Conservation (phyloP, 371 early-diverging fungal genomes). For the Mucor indicus region DNA sequence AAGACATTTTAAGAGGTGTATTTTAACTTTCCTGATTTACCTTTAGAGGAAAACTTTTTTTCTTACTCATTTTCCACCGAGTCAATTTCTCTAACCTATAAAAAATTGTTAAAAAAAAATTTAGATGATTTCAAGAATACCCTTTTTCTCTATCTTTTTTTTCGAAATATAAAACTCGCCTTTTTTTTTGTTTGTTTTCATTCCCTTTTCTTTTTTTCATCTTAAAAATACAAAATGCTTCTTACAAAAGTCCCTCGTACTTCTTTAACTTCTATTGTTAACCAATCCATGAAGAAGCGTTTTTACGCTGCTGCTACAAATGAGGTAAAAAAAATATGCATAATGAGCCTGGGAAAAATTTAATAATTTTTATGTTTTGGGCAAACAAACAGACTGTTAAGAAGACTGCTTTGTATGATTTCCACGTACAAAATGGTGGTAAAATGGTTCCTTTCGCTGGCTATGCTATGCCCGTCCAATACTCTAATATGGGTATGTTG, state of each 20-base stretch:
- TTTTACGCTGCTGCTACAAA: conserved; percentile 31
- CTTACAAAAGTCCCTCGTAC: conserved; percentile 17
- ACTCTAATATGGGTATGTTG: conserved; percentile 75
- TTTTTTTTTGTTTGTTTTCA: conserved; percentile 7
- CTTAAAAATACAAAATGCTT: conserved; percentile 2
- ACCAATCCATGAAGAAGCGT: conserved; percentile 19
- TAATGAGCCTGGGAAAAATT: background rate
- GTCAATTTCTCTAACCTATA: conserved; percentile 40
- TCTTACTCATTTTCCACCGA: conserved; percentile 49
- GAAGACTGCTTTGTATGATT: conserved; percentile 89
- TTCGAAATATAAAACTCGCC: background rate
- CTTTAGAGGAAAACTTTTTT: no score
- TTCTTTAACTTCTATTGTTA: conserved; percentile 11
- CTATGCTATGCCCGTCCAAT: conserved; percentile 95
- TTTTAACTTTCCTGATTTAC: no score
- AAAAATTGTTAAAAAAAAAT: conserved; percentile 22
- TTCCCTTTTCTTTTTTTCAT: conserved; percentile 1
- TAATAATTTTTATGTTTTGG: background rate
- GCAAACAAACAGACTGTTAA: conserved; percentile 37
- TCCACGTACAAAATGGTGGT: conserved; percentile 87
- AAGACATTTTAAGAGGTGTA: no score
- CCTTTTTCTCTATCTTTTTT: background rate
- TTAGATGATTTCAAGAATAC: conserved; percentile 3
- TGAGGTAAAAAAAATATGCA: conserved; percentile 16
- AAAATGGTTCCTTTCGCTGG: conserved; percentile 98